phyloP scores from a whole-genome alignment of 1,139 yeast genomes.

The Magnusiomyces ingens region DNA sequence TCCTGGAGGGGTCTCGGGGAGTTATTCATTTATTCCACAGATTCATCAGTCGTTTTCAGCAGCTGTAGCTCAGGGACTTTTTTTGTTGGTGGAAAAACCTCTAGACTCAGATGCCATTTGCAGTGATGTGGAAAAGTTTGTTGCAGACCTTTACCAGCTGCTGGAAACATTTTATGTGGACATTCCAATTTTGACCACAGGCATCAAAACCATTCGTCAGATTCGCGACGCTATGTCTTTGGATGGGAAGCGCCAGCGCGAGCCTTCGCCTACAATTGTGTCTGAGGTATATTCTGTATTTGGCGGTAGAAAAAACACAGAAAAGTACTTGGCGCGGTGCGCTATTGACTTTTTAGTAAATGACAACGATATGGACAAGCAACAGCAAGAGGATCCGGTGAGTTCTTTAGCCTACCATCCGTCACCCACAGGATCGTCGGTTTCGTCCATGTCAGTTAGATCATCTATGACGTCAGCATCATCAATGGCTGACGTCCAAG shows the following conservation, averaged over 20 bases:
- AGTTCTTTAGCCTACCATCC: too few species aligned
- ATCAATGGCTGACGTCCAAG: too few species aligned
- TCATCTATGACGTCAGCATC: too few species aligned
- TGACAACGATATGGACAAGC: background rate
- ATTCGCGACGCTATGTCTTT: conserved; percentile 20
- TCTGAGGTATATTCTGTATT: conserved; percentile 28
- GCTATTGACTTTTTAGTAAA: conserved; percentile 23
- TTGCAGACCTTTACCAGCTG: conserved; percentile 23
- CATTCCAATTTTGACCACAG: conserved; percentile 27
- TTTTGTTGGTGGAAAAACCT: conserved; percentile 20
- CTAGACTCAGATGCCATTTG: conserved; percentile 18
- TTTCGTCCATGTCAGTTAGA: too few species aligned
- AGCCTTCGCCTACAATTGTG: conserved; percentile 4
- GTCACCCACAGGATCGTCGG: too few species aligned
- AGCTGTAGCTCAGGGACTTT: conserved; percentile 27
- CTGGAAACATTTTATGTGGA: conserved; percentile 21
- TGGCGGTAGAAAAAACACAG: conserved; percentile 30
- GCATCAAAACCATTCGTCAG: conserved; percentile 25
- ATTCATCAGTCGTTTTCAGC: conserved; percentile 29
- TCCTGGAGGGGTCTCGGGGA: conserved; percentile 19
- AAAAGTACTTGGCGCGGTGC: conserved; percentile 26
- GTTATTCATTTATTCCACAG: conserved; percentile 24
- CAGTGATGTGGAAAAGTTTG: conserved; percentile 25
- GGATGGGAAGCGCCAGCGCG: conserved; percentile 9
- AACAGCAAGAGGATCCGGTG: too few species aligned